phyloP scores from a whole-genome alignment of 768 basidiomycete species.

The Cystoderma amianthinum region DNA sequence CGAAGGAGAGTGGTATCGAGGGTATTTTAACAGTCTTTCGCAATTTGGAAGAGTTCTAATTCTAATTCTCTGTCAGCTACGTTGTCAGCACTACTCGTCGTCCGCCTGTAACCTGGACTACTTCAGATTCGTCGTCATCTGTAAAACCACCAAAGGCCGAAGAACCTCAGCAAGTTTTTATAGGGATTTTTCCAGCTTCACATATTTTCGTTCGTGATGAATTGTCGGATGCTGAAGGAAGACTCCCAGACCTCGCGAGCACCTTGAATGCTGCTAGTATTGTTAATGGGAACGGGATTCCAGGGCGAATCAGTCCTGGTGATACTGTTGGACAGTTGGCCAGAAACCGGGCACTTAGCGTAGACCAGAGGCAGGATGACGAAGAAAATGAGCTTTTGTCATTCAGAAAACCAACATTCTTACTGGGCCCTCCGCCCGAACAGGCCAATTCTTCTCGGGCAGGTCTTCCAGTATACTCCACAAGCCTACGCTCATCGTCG shows the following conservation, averaged over 20 bases:
- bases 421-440: conserved; percentile 68
- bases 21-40: no score
- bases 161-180: conserved; percentile 82
- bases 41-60: no score
- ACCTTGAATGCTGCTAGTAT: conserved; percentile 34
- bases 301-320: conserved; percentile 35
- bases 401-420: conserved; percentile 57
- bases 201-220: conserved; percentile 86
- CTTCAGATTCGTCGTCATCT: conserved; percentile 40
- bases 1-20: conserved; percentile 88
- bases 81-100: conserved; percentile 79
- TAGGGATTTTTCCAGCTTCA: conserved; percentile 90
- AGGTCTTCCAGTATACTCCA: conserved; percentile 64
- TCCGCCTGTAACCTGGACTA: conserved; percentile 62
- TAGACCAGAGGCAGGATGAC: conserved; percentile 47
- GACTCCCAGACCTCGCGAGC: conserved; percentile 69
- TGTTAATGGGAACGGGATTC: conserved; percentile 20
- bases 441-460: conserved; percentile 69
- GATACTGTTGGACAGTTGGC: conserved; percentile 41
- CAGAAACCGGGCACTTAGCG: conserved; percentile 27
- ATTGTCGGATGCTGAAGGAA: conserved; percentile 81
- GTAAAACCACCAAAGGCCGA: conserved; percentile 55
- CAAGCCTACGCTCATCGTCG: conserved; percentile 69
- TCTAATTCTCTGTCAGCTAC: conserved; percentile 43
- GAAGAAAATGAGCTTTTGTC: conserved; percentile 36